phyloP scores from a whole-genome alignment of 352 stramenopile genomes.

The Phytophthora melonis region DNA sequence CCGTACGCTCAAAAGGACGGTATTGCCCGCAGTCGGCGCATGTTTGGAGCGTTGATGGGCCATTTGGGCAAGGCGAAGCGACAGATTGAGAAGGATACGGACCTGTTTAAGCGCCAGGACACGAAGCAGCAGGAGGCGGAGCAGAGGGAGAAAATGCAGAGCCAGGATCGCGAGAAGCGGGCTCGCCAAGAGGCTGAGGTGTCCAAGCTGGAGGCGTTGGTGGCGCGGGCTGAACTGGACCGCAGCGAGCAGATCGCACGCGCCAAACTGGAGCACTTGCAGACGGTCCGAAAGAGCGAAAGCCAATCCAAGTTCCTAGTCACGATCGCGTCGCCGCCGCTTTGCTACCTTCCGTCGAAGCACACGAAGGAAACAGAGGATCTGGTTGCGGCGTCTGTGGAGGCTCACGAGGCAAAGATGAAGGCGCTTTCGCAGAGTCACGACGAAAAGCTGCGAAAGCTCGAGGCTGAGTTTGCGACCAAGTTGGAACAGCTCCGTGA shows the following conservation, averaged over 20 bases:
- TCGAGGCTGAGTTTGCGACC: constrained; percentile 55
- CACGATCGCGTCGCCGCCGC: constrained; percentile 71
- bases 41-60: constrained; percentile 87
- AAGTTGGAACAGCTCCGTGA: constrained; percentile 64
- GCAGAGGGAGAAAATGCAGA: constrained; percentile 76
- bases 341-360: constrained; percentile 78
- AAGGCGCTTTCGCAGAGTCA: constrained; percentile 48
- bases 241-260: constrained; percentile 62
- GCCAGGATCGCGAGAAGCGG: constrained; percentile 51
- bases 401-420: constrained; percentile 77
- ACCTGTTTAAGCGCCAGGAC: constrained; percentile 76
- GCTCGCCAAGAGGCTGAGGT: constrained; percentile 50
- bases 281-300: constrained; percentile 53
- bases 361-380: constrained; percentile 85
- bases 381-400: constrained; percentile 70
- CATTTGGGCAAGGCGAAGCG: constrained; percentile 84
- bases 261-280: constrained; percentile 68
- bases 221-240: constrained; percentile 60
- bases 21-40: constrained; percentile 74
- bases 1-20: constrained; percentile 71
- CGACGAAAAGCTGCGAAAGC: constrained; percentile 56
- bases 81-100: constrained; percentile 81
- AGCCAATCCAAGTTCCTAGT: constrained; percentile 69
- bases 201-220: constrained; percentile 49
- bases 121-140: constrained; percentile 73